phyloP scores from a whole-genome alignment of 345 rosid genomes.

The Boechera retrofracta region DNA sequence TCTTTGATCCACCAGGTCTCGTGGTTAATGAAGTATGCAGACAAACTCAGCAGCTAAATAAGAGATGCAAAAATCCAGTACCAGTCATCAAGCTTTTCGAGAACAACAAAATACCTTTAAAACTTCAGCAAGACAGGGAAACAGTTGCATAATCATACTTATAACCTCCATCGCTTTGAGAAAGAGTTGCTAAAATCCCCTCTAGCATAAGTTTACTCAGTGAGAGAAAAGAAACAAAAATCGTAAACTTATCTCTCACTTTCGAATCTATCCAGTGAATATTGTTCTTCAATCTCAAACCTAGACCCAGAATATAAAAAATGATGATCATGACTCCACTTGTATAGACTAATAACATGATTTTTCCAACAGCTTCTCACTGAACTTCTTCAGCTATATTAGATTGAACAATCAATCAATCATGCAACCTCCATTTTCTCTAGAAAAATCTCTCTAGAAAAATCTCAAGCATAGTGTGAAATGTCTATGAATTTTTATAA shows the following conservation, averaged over 20 bases:
- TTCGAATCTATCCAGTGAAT: background rate
- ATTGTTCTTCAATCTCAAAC: background rate
- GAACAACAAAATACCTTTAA: slow-evolving; percentile 61
- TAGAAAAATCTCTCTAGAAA: background rate
- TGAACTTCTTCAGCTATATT: background rate
- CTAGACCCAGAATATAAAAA: background rate
- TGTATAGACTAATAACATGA: background rate
- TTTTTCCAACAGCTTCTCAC: background rate
- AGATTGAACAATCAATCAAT: background rate
- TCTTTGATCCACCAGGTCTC: slow-evolving; percentile 91
- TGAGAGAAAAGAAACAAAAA: background rate
- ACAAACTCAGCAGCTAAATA: slow-evolving; percentile 3
- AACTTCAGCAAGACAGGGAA: slow-evolving; percentile 88
- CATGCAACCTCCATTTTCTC: background rate
- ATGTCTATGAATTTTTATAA: background rate
- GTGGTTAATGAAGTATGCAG: slow-evolving; percentile 91
- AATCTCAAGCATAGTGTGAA: slow-evolving; percentile 1
- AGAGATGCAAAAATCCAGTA: background rate
- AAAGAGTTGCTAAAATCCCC: slow-evolving; percentile 95
- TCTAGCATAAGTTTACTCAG: slow-evolving; percentile 24
- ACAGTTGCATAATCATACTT: slow-evolving; percentile 92
- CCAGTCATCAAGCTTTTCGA: background rate
- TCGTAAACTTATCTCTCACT: background rate
- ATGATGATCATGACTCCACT: background rate
- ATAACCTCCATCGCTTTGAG: slow-evolving; percentile 84